Evolutionary conservation across 2,329 filamentous ascomycete genomes (phyloP).

Genomic region (Paraconiothyrium sp.): DNA sequence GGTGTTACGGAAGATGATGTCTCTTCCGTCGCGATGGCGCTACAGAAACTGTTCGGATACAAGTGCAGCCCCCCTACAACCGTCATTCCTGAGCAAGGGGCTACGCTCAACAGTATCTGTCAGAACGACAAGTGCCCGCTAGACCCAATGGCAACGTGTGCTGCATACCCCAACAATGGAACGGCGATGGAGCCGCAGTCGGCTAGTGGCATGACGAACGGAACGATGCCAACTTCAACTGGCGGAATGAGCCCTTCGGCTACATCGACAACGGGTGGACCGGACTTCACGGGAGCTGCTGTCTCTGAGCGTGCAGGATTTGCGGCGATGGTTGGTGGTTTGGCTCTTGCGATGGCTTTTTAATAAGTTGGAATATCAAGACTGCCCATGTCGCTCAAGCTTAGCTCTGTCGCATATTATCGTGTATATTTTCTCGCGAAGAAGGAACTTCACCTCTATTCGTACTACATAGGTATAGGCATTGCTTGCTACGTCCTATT

Average conservation of each 20-base stretch:
- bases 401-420: no score
- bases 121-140: conserved; percentile 61
- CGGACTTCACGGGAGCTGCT: conserved; percentile 7
- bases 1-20: conserved; percentile 66
- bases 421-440: no score
- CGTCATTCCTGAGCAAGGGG: conserved; percentile 57
- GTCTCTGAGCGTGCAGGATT: neutral
- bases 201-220: conserved; percentile 4
- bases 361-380: neutral
- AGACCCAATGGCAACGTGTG: conserved; percentile 58
- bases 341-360: neutral
- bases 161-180: conserved; percentile 48
- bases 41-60: conserved; percentile 62
- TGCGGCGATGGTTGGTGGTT: neutral
- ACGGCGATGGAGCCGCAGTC: conserved; percentile 18
- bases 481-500: no score
- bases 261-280: neutral
- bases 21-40: conserved; percentile 57
- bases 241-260: conserved; percentile 6
- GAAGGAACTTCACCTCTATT: no score
- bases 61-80: conserved; percentile 60
- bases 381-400: no score
- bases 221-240: neutral
- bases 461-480: no score
- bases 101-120: conserved; percentile 66